A percentile compares a stretch with the other conserved stretches of the same genome.
phyloP scores from a whole-genome alignment of 257 asterid species.

The Solanum appendiculatum region DNA sequence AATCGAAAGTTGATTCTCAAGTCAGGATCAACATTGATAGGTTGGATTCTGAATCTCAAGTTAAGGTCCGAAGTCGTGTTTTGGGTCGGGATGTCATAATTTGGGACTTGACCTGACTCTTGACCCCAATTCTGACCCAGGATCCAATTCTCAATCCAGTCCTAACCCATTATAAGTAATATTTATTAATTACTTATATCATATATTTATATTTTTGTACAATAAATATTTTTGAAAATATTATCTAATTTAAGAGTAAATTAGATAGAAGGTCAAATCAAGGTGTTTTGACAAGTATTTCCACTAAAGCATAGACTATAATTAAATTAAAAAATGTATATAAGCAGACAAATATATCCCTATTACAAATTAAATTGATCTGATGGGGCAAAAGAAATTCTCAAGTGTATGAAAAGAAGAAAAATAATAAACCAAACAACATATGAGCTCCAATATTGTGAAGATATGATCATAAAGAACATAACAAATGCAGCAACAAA shows the following conservation, averaged over 20 bases:
- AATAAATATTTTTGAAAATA: no score
- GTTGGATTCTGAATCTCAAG: neutral
- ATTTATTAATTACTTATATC: neutral
- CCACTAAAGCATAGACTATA: neutral
- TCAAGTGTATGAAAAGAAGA: neutral
- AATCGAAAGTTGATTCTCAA: neutral
- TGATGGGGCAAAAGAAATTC: no score
- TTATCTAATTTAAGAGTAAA: neutral
- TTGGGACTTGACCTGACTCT: neutral
- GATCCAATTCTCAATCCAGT: neutral
- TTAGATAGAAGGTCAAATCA: neutral
- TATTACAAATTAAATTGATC: neutral
- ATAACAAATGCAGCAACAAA: neutral
- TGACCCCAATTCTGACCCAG: neutral
- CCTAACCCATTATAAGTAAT: neutral
- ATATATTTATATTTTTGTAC: neutral
- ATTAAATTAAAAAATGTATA: no score
- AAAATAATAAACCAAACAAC: no score
- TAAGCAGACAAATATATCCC: neutral
- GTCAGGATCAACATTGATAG: neutral
- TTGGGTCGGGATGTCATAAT: neutral
- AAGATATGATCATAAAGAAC: neutral
- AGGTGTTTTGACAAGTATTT: neutral
- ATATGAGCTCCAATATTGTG: neutral
- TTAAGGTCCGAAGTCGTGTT: no score